Conservation (phyloP, 164 flowering plant species). For the grape (Vitis vinifera) region ASM3070453v1 NC_081820.1:13554001-13554500, state of each 20-base stretch:
- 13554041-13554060: not conserved
- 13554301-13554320: not conserved
- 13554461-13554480: constrained; percentile 20
- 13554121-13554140: not conserved
- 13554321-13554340: not conserved
- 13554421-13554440: constrained; percentile 27
- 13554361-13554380: constrained; percentile 2
- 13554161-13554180: too few species aligned
- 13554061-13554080: not conserved
- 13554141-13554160: not conserved
- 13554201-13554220: not conserved
- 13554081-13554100: not conserved
- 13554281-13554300: constrained; percentile 5
- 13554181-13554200: not conserved
- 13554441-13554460: constrained; percentile 1
- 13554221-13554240: not conserved
- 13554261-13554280: constrained; percentile 3
- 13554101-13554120: not conserved
- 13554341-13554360: not conserved
- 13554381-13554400: not conserved
- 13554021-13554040: constrained; percentile 25
- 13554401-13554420: constrained; percentile 20
- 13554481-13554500: constrained; percentile 12
- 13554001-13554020: constrained; percentile 13
- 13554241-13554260: not conserved